These are phyloP conservation scores for Fusarium staphyleae DNA, from an alignment of 2,329 filamentous ascomycete genomes.

Conservation along the genomic window DNA sequence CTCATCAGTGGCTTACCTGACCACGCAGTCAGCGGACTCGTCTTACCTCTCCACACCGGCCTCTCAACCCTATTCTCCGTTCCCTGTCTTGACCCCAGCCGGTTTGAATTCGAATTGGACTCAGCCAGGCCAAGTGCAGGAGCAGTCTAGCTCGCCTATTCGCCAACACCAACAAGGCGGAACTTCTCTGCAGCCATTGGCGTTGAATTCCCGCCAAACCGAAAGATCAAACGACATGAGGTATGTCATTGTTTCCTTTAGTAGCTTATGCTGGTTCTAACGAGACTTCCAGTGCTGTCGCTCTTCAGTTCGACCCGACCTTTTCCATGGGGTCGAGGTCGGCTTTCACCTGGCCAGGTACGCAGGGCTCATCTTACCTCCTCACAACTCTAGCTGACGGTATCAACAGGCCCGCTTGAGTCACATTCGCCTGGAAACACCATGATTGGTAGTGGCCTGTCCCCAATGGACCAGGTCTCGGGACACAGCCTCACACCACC, in stretches of 20 bases:
- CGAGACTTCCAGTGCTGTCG: slow-evolving; percentile 51
- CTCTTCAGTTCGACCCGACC: slow-evolving; percentile 59
- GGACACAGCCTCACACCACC: slow-evolving; percentile 61
- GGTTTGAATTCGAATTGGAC: slow-evolving; percentile 36
- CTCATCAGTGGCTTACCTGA: slow-evolving; percentile 36
- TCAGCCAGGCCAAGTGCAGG: slow-evolving; percentile 31
- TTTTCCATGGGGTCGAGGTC: slow-evolving; percentile 61
- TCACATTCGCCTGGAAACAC: slow-evolving; percentile 42
- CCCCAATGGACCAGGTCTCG: slow-evolving; percentile 55
- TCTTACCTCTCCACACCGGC: slow-evolving; percentile 37
- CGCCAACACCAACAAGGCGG: slow-evolving; percentile 23
- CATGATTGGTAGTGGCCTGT: slow-evolving; percentile 55
- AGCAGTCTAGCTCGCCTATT: slow-evolving; percentile 27
- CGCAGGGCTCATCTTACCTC: slow-evolving; percentile 14
- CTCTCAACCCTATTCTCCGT: slow-evolving; percentile 39
- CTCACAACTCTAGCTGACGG: slow-evolving; percentile 4
- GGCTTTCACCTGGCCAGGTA: slow-evolving; percentile 60
- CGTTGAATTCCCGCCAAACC: slow-evolving; percentile 15
- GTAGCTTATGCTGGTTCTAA: slow-evolving; percentile 17
- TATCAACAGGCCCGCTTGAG: slow-evolving; percentile 46
- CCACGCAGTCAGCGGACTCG: slow-evolving; percentile 33
- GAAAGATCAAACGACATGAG: slow-evolving; percentile 35
- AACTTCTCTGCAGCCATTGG: slow-evolving; percentile 21
- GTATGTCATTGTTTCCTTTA: slow-evolving; percentile 15
- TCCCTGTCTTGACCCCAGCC: slow-evolving; percentile 32